Evolutionary conservation across 1,284 basidiomycete species (phyloP).

Genomic region (Ceratobasidium sp.): DNA sequence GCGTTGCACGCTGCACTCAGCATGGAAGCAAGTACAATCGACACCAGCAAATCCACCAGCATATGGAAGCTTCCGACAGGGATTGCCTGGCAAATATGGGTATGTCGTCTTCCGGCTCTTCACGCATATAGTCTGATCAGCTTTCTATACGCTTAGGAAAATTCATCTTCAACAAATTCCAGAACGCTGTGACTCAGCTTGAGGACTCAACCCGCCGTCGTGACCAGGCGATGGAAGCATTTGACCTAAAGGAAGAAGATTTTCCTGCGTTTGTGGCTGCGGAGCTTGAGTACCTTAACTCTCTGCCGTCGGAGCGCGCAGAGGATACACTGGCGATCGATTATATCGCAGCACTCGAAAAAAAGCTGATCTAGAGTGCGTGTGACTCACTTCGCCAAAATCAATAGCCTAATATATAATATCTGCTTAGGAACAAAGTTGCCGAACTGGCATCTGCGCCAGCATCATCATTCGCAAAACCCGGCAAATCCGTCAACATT

Average conservation of each 20-base stretch:
- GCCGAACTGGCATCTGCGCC: background rate
- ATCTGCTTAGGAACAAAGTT: background rate
- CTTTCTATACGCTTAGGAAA: constrained; percentile 40
- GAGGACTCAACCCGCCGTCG: background rate
- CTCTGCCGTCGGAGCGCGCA: background rate
- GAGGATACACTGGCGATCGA: constrained; percentile 14
- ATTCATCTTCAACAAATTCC: constrained; percentile 18
- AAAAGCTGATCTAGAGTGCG: too few relatives aligned
- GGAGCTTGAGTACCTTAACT: constrained; percentile 29
- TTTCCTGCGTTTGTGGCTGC: constrained; percentile 25
- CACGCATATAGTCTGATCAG: too few relatives aligned
- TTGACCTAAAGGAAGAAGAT: background rate
- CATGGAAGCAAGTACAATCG: constrained; percentile 49
- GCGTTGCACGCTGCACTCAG: constrained; percentile 47
- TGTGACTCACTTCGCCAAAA: too few relatives aligned
- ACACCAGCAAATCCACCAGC: constrained; percentile 47
- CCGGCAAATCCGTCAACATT: background rate
- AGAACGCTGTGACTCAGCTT: background rate
- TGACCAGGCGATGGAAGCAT: background rate
- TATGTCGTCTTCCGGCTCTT: too few relatives aligned
- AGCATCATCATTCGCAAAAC: background rate
- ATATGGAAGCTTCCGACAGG: constrained; percentile 18
- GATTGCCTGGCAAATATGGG: background rate
- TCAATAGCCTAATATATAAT: background rate
- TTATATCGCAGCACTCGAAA: constrained; percentile 32